Base-by-base conservation (phyloP, 805 yeast genomes). In the Alloascoidea hylecoeti region DNA sequence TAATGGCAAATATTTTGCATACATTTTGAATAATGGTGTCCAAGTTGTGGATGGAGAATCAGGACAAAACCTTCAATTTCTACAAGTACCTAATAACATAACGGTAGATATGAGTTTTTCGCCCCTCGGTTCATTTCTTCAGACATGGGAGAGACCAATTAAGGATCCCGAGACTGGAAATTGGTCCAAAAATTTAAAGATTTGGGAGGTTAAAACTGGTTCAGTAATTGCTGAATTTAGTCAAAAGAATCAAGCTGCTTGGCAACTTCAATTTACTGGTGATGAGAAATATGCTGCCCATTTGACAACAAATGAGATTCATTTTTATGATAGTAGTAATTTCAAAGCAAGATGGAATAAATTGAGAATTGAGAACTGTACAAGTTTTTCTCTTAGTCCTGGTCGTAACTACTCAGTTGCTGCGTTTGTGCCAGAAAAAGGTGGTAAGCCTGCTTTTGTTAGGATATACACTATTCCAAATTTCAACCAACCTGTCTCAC, bases 371-470 rank as follows among this genome's bases (percentile, higher is more conserved):
- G 73, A 66, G 42, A 70, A 72, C 51, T 61, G 75, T 32, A 60
- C 69, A 44, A 74, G 70, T 49, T 84, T 80, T 61, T 70, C 70
- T 51, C 63, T 78, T 39, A 79, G 94, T 18, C 95, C 95, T 2
- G 96, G 97, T 35, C 75, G 75, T 52, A 83, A 82, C 53, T 92
- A 96, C 38, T 73, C 92, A 4, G 72, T 92, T 48, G 95, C 96
- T 17, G 77, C 92, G 17, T 92, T 94, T 54, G 72, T 83, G 18
- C 94, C 96, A 5, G 96, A 85, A 52, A 71, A 74, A 47, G 63
- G 68, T 40, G 95, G 96, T 42, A 81, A 80, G 53, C 98, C 97
- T 2, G 95, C 96, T 14, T 71, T 68, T 46, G 88, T 92, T 40
- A 72, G 79, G 45, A 79, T 94, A 43, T 92, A 80, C 61, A 78